Evolutionary conservation across 2,329 filamentous ascomycete species (phyloP), one percentile per base, ranked within the genome.

Genomic region (Fusarium globosum): DNA sequence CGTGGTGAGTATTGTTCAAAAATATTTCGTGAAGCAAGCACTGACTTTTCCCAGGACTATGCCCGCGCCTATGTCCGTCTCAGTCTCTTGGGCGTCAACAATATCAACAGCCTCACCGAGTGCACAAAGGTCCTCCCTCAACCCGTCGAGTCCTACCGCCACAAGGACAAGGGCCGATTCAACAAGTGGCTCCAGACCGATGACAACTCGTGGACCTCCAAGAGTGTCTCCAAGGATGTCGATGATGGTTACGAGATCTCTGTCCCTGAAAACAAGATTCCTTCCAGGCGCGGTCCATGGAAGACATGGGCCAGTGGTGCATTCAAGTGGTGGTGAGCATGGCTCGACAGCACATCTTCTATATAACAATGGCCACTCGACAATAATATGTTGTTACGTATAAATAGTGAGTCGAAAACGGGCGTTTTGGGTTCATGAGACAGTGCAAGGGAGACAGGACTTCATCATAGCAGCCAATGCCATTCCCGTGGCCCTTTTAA

Each of bases 61-160:
- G 83, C 87, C 4, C 81, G 82, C 41, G 87, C 86, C 18, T 89
- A 89, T 72, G 82, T 88, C 49, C 86, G 87, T 28, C 81, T 90
- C 42, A 87, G 85, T 38, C 80, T 90, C 6, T 84, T 90, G 16
- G 88, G 88, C 7, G 87, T 89, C 20, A 83, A 87, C 74, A 88
- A 89, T 75, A 86, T 90, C 78, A 89, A 89, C 77, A 78, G 82
- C 28, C 79, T 90, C 48, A 86, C 84, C 21, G 88, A 89, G 71
- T 90, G 88, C 82, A 88, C 86, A 15, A 84, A 85, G 72, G 86
- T 86, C 6, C 79, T 89, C 15, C 88, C 85, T 8, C 76, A 78
- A n/a, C 71, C 75, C 21, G 60, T 71, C 39, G 68, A 49, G 12
- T 62, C 30, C 23, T 79, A 69, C 63, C 35, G 41, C 14, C 63